Evolutionary conservation across 2,329 filamentous ascomycete species (phyloP), one percentile per base, ranked within the genome.

Genomic region (Aspergillus pseudoviridinutans): DNA sequence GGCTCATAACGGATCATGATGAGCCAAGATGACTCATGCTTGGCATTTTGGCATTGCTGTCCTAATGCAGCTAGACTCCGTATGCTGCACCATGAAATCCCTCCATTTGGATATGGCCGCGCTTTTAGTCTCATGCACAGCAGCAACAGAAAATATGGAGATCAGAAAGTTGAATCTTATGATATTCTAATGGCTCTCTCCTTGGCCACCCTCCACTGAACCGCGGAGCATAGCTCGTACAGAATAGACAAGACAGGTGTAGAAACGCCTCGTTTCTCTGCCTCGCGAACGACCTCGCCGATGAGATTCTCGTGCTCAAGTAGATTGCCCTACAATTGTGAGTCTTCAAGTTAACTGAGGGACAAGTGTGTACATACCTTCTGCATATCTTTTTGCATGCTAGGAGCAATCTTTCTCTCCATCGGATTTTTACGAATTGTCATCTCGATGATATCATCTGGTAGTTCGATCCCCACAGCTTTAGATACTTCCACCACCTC

Each of bases 251-350:
- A 14, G 10, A 44, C 83, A 55, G 76, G 59, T 17, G 55, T 58
- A 0, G 50, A 10, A 3, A 85, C 78, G 1, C 80, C 79, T 0
- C 73, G 65, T 27, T 64, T 66, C 61, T 76, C 74, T 1, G 77
- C 82, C 60, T 81, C 81, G 2, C 79, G 71, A 32, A 84, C 58
- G 17, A 81, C 80, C 68, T 84, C 82, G 0, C 82, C 82, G 3
- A 84, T 68, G 32, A 84, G 75, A 58, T 79, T 82, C 63, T 84
- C 81, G 44, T 79, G 75, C 66, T 84, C 82, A 58, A 82, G 79
- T 50, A 77, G 81, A 38, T 38, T 38, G 32, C 32, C 32, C 32
- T 38, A 7, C 14, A 2, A 14, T 7, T 38, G 12, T 38, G 32
- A 38, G 32, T 17, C 32, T 6, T 1, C 4, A 17, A 38, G 32